Conservation (phyloP, 179 eudicot genomes). For the Silene vulgaris region DNA sequence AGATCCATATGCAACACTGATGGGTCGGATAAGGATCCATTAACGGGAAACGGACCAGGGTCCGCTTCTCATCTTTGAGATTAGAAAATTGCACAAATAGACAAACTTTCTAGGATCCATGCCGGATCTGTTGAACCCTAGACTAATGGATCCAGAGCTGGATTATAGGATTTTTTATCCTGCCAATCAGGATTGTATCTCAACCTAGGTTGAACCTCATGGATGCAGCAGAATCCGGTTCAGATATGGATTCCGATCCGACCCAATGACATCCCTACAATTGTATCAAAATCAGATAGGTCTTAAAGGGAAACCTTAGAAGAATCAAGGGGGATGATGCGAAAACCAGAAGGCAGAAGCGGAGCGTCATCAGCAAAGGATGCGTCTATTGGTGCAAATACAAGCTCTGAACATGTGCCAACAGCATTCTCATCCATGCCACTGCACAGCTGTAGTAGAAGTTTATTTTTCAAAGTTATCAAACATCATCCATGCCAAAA, state of each 20-base stretch:
- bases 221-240: not conserved
- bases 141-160: not conserved
- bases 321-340: constrained; percentile 81
- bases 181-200: not conserved
- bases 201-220: not conserved
- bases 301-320: constrained; percentile 33
- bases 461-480: not conserved
- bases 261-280: not conserved
- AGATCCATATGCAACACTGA: not conserved
- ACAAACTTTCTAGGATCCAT: not conserved
- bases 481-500: not conserved
- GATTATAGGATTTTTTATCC: too few species aligned
- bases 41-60: not conserved
- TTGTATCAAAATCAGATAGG: not conserved
- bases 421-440: constrained; percentile 94
- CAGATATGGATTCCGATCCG: not conserved
- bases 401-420: constrained; percentile 77
- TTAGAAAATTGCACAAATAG: not conserved
- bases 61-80: not conserved
- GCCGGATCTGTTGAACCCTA: not conserved
- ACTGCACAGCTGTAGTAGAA: constrained; percentile 52
- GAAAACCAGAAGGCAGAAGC: constrained; percentile 85
- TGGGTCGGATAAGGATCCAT: not conserved
- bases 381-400: constrained; percentile 93
- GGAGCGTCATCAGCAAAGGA: constrained; percentile 93